A percentile compares a stretch with the other conserved stretches of the same genome.
phyloP scores from a whole-genome alignment of 2,329 filamentous ascomycete species.

The Cordyceps cateniannulata region DNA sequence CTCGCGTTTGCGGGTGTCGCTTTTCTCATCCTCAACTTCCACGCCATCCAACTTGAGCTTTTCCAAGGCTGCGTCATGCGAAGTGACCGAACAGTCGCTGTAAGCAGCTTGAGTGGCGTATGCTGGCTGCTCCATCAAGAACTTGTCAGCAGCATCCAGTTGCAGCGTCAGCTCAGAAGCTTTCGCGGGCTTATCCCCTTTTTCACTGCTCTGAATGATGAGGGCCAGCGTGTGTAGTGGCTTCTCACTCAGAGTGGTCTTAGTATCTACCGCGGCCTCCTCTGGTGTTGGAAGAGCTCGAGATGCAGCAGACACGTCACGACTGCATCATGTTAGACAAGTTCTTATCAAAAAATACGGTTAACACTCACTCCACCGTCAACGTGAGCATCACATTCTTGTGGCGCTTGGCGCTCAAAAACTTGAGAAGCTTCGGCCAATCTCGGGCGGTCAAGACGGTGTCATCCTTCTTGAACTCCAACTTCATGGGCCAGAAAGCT shows the following conservation, averaged over 20 bases:
- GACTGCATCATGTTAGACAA: neutral
- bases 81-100: constrained; percentile 18
- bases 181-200: constrained; percentile 10
- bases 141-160: constrained; percentile 22
- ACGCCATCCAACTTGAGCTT: constrained; percentile 18
- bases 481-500: constrained; percentile 34
- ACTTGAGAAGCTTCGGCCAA: constrained; percentile 26
- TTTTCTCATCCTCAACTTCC: constrained; percentile 19
- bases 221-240: constrained; percentile 1
- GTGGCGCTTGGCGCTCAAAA: constrained; percentile 17
- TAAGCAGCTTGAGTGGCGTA: constrained; percentile 25
- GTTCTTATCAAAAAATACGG: neutral
- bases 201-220: neutral
- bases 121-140: constrained; percentile 21
- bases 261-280: neutral
- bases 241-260: neutral
- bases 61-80: constrained; percentile 21
- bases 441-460: constrained; percentile 21
- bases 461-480: constrained; percentile 31
- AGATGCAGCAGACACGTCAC: neutral
- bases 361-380: constrained; percentile 16
- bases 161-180: constrained; percentile 18
- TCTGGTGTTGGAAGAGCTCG: neutral
- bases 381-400: constrained; percentile 20
- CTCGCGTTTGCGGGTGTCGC: constrained; percentile 18